These are phyloP conservation scores for Tricholoma hemisulphureum DNA, from an alignment of 768 basidiomycete genomes.

Conservation along the genomic window DNA sequence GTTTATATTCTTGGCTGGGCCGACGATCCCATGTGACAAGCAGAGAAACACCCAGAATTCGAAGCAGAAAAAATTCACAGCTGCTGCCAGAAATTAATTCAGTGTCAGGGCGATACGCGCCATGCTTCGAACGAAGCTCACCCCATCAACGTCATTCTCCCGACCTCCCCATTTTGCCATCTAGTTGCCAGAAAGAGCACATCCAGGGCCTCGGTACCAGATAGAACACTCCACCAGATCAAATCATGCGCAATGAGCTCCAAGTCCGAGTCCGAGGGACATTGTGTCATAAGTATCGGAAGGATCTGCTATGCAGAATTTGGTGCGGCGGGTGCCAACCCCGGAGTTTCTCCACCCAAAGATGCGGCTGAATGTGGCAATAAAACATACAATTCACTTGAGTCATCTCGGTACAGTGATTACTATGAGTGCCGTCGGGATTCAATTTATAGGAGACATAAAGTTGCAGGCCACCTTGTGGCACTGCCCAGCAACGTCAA, in stretches of 20 bases:
- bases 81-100: not conserved
- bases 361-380: not conserved
- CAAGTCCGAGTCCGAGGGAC: not conserved
- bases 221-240: not conserved
- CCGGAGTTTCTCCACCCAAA: not conserved
- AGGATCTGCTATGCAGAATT: not conserved
- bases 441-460: no score
- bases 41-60: not conserved
- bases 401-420: no score
- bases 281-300: not conserved
- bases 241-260: not conserved
- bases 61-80: not conserved
- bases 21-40: constrained; percentile 1
- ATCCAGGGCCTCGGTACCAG: not conserved
- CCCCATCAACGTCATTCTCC: not conserved
- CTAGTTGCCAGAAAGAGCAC: not conserved
- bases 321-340: not conserved
- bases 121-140: not conserved
- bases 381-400: not conserved
- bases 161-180: not conserved
- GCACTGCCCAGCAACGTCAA: not conserved
- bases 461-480: not conserved
- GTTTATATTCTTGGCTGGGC: no score
- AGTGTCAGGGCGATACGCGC: not conserved
- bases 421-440: no score